Conservation (phyloP, 257 asterid species). For the Voacanga thouarsii region DNA sequence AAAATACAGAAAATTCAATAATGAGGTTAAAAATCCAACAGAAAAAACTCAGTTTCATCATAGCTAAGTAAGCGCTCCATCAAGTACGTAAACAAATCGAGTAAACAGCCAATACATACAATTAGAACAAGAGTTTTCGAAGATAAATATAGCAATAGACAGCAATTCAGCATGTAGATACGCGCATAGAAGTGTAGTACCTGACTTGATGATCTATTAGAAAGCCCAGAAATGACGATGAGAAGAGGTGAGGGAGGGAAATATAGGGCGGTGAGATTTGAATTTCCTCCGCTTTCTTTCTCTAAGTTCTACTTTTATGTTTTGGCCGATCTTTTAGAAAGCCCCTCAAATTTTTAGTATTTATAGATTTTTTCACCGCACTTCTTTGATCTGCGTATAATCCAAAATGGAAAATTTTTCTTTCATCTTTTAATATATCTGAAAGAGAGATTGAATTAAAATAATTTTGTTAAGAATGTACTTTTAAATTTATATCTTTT, state of each 20-base stretch:
- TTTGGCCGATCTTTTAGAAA: constrained; percentile 1
- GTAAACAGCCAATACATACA: neutral
- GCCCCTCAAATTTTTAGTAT: neutral
- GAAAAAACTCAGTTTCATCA: neutral
- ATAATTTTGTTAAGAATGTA: too few relatives aligned
- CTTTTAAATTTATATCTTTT: too few relatives aligned
- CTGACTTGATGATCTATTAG: constrained; percentile 3
- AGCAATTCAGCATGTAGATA: neutral
- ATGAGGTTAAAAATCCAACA: neutral
- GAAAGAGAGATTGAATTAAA: too few relatives aligned
- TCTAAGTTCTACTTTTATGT: constrained; percentile 7
- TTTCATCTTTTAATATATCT: too few relatives aligned
- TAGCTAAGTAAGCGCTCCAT: neutral
- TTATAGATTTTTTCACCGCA: too few relatives aligned
- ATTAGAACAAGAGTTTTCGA: neutral
- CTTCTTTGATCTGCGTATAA: too few relatives aligned
- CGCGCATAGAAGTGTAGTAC: neutral
- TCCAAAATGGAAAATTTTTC: too few relatives aligned
- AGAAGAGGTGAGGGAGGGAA: constrained; percentile 23
- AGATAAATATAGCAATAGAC: neutral
- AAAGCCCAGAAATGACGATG: constrained; percentile 20
- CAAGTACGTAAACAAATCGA: neutral
- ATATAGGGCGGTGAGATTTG: constrained; percentile 29
- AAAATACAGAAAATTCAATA: neutral
- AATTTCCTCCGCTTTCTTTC: constrained; percentile 27